Conservation (phyloP, 2,329 filamentous ascomycete species). For the Fusarium protoensiforme region DNA sequence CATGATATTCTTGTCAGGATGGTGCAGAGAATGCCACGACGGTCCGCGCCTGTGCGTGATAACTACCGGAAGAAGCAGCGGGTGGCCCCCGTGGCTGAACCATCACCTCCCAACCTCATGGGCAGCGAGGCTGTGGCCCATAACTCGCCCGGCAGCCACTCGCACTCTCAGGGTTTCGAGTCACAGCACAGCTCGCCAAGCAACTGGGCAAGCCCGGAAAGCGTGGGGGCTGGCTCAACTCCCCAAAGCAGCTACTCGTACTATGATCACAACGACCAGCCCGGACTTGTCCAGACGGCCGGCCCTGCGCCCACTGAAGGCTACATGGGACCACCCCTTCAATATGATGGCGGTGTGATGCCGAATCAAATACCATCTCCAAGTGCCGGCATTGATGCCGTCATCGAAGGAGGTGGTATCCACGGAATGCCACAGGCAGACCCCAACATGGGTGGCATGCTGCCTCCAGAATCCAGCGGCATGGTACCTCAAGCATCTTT, state of each 20-base stretch:
- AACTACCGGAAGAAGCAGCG: slow-evolving; percentile 28
- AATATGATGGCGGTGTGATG: neutral
- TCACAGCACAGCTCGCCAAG: slow-evolving; percentile 32
- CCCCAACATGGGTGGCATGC: slow-evolving; percentile 6
- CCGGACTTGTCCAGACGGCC: neutral
- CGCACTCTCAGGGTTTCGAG: neutral
- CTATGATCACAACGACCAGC: slow-evolving; percentile 14
- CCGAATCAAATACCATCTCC: slow-evolving; percentile 20
- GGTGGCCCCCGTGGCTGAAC: neutral
- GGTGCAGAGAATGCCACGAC: slow-evolving; percentile 44
- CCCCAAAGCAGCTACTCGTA: slow-evolving; percentile 26
- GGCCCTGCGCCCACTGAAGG: neutral
- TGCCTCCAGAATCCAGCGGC: neutral
- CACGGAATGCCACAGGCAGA: slow-evolving; percentile 15
- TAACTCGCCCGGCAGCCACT: slow-evolving; percentile 7
- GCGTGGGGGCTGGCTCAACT: slow-evolving; percentile 20
- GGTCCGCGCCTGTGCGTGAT: slow-evolving; percentile 24
- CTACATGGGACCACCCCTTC: neutral
- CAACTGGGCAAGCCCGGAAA: slow-evolving; percentile 17
- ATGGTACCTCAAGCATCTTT: slow-evolving; percentile 1
- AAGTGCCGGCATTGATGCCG: slow-evolving; percentile 27
- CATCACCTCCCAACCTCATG: neutral
- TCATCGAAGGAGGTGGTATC: slow-evolving; percentile 15
- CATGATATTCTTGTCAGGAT: slow-evolving; percentile 48
- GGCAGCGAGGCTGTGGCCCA: neutral